phyloP scores from a whole-genome alignment of 371 early-diverging fungal species.

The Rhizomucor miehei region DNA sequence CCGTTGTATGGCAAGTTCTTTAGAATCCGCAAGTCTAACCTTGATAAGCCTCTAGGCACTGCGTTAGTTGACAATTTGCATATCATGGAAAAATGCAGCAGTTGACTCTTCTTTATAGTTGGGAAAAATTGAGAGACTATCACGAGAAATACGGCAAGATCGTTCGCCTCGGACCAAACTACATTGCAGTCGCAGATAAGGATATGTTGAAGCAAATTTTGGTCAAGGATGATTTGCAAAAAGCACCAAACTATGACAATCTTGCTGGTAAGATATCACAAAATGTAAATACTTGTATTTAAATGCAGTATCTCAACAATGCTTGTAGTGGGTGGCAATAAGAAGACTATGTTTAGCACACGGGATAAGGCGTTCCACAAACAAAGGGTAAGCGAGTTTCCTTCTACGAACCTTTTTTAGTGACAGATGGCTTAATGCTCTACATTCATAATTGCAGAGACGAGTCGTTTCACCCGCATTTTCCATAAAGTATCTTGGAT shows the following conservation, averaged over 20 bases:
- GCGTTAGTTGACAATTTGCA: slow-evolving; percentile 10
- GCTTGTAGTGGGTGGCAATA: not conserved
- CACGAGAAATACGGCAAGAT: slow-evolving; percentile 24
- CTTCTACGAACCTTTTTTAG: not conserved
- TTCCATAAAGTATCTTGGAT: slow-evolving; percentile 33
- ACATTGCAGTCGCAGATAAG: slow-evolving; percentile 21
- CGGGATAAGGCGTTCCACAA: slow-evolving; percentile 29
- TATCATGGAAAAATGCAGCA: not conserved
- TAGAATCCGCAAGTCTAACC: slow-evolving; percentile 3
- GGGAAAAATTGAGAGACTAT: not conserved
- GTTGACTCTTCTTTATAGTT: not conserved
- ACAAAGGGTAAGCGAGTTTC: slow-evolving; percentile 16
- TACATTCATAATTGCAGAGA: slow-evolving; percentile 15
- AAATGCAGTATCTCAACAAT: not conserved
- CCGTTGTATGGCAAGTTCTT: not conserved
- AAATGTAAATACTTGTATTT: not conserved
- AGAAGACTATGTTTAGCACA: slow-evolving; percentile 25
- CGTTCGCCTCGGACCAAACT: slow-evolving; percentile 13
- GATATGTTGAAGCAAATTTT: slow-evolving; percentile 25
- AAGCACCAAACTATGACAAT: slow-evolving; percentile 8
- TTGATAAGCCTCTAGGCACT: slow-evolving; percentile 24
- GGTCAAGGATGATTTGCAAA: slow-evolving; percentile 15
- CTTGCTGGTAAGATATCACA: not conserved
- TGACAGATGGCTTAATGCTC: no score
- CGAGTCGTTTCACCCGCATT: slow-evolving; percentile 46